Conservation (phyloP, 2,329 filamentous ascomycete genomes). For the Penicillium sp. region DNA sequence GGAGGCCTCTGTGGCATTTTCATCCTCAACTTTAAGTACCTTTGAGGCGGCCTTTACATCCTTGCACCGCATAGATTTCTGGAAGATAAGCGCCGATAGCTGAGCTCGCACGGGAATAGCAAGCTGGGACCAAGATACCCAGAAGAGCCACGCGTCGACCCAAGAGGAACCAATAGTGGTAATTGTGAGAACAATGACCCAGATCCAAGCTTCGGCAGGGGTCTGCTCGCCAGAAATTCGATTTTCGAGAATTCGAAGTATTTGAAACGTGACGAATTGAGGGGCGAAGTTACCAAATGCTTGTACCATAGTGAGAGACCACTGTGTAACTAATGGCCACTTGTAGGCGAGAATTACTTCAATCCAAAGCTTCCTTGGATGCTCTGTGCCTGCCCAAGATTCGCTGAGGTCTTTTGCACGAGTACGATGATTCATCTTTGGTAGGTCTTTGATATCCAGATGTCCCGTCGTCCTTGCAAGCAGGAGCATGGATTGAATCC, state of each 20-base stretch:
- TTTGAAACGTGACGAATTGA: conserved; percentile 62
- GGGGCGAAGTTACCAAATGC: conserved; percentile 62
- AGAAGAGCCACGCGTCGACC: conserved; percentile 61
- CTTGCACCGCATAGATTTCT: conserved; percentile 69
- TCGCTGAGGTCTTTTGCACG: conserved; percentile 52
- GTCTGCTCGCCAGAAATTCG: conserved; percentile 46
- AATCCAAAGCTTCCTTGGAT: conserved; percentile 51
- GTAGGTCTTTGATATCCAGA: conserved; percentile 60
- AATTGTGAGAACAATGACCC: conserved; percentile 61
- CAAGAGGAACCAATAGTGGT: conserved; percentile 53
- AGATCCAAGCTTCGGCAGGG: conserved; percentile 56
- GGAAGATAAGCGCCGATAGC: conserved; percentile 66
- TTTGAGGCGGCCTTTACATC: conserved; percentile 59
- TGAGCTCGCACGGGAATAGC: conserved; percentile 64
- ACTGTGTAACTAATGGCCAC: conserved; percentile 54
- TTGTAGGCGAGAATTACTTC: conserved; percentile 58
- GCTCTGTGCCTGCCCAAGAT: conserved; percentile 36
- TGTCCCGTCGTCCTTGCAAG: conserved; percentile 57
- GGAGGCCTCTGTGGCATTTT: conserved; percentile 39
- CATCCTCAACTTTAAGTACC: conserved; percentile 42
- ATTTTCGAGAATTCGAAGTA: conserved; percentile 63
- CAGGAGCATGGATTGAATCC: conserved; percentile 54
- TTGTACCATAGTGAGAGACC: conserved; percentile 51
- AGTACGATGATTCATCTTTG: conserved; percentile 54
- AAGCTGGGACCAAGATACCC: conserved; percentile 59